Base-by-base conservation (phyloP, 2,329 filamentous ascomycete species). In the Aspergillus vadensis region DNA sequence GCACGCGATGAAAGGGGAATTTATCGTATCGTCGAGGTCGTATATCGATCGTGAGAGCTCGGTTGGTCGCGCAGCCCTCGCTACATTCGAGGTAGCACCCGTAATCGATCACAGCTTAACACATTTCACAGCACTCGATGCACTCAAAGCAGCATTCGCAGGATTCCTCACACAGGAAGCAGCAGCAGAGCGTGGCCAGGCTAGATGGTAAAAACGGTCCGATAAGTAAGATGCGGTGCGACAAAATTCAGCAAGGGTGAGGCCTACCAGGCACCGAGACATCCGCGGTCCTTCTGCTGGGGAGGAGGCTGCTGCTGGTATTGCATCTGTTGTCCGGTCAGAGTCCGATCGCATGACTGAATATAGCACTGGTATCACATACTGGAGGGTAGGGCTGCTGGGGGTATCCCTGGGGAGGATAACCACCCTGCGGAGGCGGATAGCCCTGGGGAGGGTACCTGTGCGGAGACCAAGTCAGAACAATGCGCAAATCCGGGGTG, bases 111-210 rank as follows among this genome's bases (percentile, higher is more conserved):
- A 44, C 59, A 56, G 56, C 49, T 68, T 73, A 76, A 63, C 74
- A 77, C 69, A 73, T 69, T 54, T 76, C 74, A 56, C 76, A 80
- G 72, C 82, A 85, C 60, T 84, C 84, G 67, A 83, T 83, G 72
- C 85, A 87, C 5, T 87, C 85, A n/a, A 81, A 77, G 70, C 85
- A 88, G 76, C 85, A 87, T 72, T 87, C 85, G 68, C 86, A 88
- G 27, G 82, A 80, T 74, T 88, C 86, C 70, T 87, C 86, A 68
- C 84, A 86, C 27, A 88, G 79, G 74, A 85, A 88, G 70, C 85
- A 88, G 72, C 86, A 88, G 77, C 85, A 88, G 39, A 88, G 72
- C 36, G 78, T 79, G 51, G 83, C 83, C 52, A 86, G 71, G 75
- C 84, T 82, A 30, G 53, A 21, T 32, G 32, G 32, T 36, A 14